Percentiles rank a stretch among this genome's conserved stretches.
Conservation (phyloP, 768 basidiomycete genomes). For the Porphyrellus cyaneotinctus region DNA sequence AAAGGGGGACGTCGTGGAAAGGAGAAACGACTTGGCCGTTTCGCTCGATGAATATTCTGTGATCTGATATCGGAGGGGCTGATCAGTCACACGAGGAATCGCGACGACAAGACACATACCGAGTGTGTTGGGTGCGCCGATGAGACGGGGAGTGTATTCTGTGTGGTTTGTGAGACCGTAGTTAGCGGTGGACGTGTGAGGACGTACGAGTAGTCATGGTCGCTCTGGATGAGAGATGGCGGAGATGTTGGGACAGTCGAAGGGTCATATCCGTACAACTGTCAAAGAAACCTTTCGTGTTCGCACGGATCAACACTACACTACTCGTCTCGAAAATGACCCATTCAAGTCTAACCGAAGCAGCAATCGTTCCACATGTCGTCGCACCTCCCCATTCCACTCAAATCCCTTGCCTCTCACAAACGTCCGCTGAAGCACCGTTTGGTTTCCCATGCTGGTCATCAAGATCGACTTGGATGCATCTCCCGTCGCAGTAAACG, state of each 20-base stretch:
- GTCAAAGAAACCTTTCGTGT: too few species aligned
- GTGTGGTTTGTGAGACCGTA: slow-evolving; percentile 9
- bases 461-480: slow-evolving; percentile 71
- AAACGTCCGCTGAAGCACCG: slow-evolving; percentile 45
- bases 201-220: slow-evolving; percentile 39
- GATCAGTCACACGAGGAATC: slow-evolving; percentile 17
- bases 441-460: slow-evolving; percentile 46
- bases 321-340: slow-evolving; percentile 56
- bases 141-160: slow-evolving; percentile 73
- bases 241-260: slow-evolving; percentile 63
- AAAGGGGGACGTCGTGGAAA: slow-evolving; percentile 97
- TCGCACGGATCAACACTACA: too few species aligned
- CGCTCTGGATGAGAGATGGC: slow-evolving; percentile 46
- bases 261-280: slow-evolving; percentile 29
- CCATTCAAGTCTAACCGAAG: slow-evolving; percentile 85
- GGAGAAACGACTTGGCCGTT: slow-evolving; percentile 78
- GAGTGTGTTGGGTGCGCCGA: slow-evolving; percentile 90
- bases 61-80: slow-evolving; percentile 53
- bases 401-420: slow-evolving; percentile 51
- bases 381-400: slow-evolving; percentile 62
- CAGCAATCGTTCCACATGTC: slow-evolving; percentile 79
- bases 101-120: slow-evolving; percentile 47
- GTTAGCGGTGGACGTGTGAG: too few species aligned
- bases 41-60: slow-evolving; percentile 92
- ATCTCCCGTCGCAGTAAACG: slow-evolving; percentile 57